These are phyloP conservation scores for Debaryomyces robertsiae DNA, from an alignment of 1,139 yeast species.

Conservation along the genomic window DNA sequence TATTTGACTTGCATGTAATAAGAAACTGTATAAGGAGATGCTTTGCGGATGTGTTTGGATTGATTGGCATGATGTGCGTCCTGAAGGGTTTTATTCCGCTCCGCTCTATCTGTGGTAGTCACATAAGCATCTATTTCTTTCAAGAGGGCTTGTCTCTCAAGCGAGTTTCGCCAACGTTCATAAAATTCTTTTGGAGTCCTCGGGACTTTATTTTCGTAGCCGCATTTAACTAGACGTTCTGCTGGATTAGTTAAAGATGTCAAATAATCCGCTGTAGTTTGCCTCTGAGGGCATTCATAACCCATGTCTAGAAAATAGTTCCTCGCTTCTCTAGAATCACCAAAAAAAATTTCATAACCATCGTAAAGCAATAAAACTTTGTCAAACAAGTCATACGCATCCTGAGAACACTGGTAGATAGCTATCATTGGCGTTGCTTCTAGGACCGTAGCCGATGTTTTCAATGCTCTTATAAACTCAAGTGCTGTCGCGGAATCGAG, in stretches of 20 bases:
- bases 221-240: conserved; percentile 48
- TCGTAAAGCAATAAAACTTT: conserved; percentile 44
- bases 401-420: conserved; percentile 50
- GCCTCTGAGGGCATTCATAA: conserved; percentile 60
- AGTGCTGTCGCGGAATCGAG: conserved; percentile 52
- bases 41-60: conserved; percentile 52
- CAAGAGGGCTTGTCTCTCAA: conserved; percentile 42
- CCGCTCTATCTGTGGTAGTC: conserved; percentile 18
- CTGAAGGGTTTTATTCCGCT: conserved; percentile 32
- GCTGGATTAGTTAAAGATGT: conserved; percentile 59
- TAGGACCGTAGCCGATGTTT: conserved; percentile 37
- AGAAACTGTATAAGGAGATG: conserved; percentile 68
- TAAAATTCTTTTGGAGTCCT: conserved; percentile 70
- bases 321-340: conserved; percentile 37
- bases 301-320: conserved; percentile 43
- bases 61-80: conserved; percentile 61
- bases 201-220: conserved; percentile 66
- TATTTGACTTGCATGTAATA: conserved; percentile 66
- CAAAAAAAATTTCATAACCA: conserved; percentile 48
- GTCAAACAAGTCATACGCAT: conserved; percentile 47
- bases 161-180: conserved; percentile 62
- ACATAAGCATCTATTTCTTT: conserved; percentile 38
- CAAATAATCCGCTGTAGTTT: conserved; percentile 50
- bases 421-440: conserved; percentile 45
- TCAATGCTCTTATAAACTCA: conserved; percentile 46